Conservation (phyloP, 257 asterid genomes). For the Euphrasia confusa region DNA sequence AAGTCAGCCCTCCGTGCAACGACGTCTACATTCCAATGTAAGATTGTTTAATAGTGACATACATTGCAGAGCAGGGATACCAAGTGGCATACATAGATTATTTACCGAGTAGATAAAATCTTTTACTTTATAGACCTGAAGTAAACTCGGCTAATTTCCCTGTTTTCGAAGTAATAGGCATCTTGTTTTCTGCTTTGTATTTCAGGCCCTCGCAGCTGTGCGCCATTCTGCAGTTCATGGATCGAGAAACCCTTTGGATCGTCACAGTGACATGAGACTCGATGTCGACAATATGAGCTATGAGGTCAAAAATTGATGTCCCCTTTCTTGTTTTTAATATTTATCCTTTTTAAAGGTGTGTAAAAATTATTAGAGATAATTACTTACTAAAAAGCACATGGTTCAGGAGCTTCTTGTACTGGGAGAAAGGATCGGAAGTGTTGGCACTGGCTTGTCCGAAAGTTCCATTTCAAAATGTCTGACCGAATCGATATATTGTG, state of each 20-base stretch:
- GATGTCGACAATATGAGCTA: conserved; percentile 65
- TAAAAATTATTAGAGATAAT: no score
- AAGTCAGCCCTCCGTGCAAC: conserved; percentile 36
- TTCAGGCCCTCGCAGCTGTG: conserved; percentile 38
- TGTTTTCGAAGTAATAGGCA: not conserved
- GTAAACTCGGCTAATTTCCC: not conserved
- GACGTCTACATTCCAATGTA: conserved; percentile 28
- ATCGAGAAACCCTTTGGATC: conserved; percentile 44
- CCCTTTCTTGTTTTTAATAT: not conserved
- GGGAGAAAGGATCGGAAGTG: conserved; percentile 67
- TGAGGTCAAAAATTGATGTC: conserved; percentile 38
- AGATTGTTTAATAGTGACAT: conserved; percentile 34
- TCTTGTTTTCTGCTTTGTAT: not conserved
- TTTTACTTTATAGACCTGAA: not conserved
- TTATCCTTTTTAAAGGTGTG: not conserved
- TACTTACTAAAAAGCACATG: no score
- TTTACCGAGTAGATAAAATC: conserved; percentile 33
- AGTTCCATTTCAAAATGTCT: conserved; percentile 41
- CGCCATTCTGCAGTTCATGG: conserved; percentile 36
- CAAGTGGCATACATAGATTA: conserved; percentile 36
- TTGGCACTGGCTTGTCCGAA: conserved; percentile 60
- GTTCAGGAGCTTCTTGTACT: conserved; percentile 59
- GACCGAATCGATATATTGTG: conserved; percentile 38
- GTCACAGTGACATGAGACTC: conserved; percentile 57
- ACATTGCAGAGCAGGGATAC: conserved; percentile 33